These are phyloP conservation scores for Fraxinus velutina DNA, from an alignment of 305 asterid species.

Conservation along the genomic window DNA sequence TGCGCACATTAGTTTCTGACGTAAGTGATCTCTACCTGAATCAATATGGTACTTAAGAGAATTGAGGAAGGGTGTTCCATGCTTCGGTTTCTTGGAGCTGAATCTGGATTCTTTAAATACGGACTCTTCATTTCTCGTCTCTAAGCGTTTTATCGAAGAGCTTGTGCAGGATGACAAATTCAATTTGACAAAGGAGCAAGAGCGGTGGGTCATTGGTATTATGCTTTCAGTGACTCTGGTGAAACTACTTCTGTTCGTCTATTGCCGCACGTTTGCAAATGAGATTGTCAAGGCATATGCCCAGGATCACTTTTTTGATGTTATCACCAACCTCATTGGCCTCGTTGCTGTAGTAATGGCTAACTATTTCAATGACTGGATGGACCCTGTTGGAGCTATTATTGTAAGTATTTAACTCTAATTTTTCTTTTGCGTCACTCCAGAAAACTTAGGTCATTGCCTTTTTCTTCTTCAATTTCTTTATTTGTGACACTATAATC, in stretches of 20 bases:
- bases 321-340: slow-evolving; percentile 31
- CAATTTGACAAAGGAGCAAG: slow-evolving; percentile 29
- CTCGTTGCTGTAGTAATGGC: slow-evolving; percentile 29
- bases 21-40: slow-evolving; percentile 27
- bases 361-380: slow-evolving; percentile 26
- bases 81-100: slow-evolving; percentile 4
- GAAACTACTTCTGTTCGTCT: slow-evolving; percentile 25
- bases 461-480: background rate
- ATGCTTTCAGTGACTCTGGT: slow-evolving; percentile 33
- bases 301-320: slow-evolving; percentile 35
- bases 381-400: slow-evolving; percentile 36
- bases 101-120: background rate
- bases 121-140: background rate
- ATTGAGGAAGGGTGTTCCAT: background rate
- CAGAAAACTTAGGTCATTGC: background rate
- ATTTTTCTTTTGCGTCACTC: background rate
- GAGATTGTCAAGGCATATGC: slow-evolving; percentile 37
- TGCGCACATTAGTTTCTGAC: slow-evolving; percentile 40
- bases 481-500: background rate
- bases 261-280: slow-evolving; percentile 32
- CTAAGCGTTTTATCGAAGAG: background rate
- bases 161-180: slow-evolving; percentile 19
- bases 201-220: slow-evolving; percentile 31
- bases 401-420: slow-evolving; percentile 17
- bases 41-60: background rate